phyloP scores from a whole-genome alignment of 1,139 yeast genomes.

The Arxiozyma bovina region DNA sequence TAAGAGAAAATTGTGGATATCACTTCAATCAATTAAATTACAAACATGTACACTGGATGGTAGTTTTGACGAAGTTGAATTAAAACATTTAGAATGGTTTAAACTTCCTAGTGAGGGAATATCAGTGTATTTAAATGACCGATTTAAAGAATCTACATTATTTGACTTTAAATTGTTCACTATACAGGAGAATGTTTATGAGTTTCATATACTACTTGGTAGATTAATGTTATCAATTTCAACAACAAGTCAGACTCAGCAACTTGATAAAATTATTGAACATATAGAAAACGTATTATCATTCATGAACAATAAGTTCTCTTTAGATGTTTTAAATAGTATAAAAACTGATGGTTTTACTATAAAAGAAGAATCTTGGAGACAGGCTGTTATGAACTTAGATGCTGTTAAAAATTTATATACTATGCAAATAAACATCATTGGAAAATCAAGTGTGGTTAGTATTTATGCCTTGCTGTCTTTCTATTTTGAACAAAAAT shows the following conservation, averaged over 20 bases:
- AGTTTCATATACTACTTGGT: conserved; percentile 12
- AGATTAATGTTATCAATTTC: conserved; percentile 7
- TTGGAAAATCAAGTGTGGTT: conserved; percentile 8
- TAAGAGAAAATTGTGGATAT: conserved; percentile 18
- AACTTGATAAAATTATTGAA: conserved; percentile 7
- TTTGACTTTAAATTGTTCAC: conserved; percentile 9
- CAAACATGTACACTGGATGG: conserved; percentile 13
- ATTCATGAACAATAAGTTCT: conserved; percentile 8
- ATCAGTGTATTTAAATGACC: conserved; percentile 2
- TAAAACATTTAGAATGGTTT: conserved; percentile 11
- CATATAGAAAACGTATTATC: conserved; percentile 8
- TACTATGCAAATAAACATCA: conserved; percentile 10
- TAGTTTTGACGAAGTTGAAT: conserved; percentile 4
- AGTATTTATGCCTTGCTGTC: conserved; percentile 8
- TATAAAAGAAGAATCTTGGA: conserved; percentile 6
- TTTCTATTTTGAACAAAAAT: conserved; percentile 13
- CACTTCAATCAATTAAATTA: conserved; percentile 15
- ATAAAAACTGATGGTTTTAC: neutral
- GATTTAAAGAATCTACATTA: conserved; percentile 2
- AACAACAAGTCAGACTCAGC: conserved; percentile 3
- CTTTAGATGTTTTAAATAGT: conserved; percentile 3
- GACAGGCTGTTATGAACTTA: conserved; percentile 10
- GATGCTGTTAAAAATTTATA: conserved; percentile 8
- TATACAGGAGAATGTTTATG: conserved; percentile 13
- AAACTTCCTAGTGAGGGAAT: conserved; percentile 1